These are phyloP conservation scores for Larix kaempferi DNA, from an alignment of 75 land plant species.

Conservation along the genomic window DNA sequence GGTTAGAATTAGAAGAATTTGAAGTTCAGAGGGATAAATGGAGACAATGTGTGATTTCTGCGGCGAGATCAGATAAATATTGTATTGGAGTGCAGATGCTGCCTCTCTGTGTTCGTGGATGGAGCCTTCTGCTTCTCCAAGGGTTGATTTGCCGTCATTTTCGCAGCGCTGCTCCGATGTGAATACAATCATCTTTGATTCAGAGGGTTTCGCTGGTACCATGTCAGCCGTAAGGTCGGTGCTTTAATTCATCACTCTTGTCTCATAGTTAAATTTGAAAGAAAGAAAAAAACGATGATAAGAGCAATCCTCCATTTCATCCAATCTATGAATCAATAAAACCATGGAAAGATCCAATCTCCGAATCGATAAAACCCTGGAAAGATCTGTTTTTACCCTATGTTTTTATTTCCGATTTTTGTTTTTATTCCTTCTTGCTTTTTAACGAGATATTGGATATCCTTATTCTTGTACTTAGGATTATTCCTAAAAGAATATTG, in stretches of 20 bases:
- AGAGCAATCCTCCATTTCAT: not conserved
- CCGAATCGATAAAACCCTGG: not conserved
- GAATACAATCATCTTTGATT: not conserved
- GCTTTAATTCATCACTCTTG: not conserved
- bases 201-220: not conserved
- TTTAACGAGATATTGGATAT: too few species aligned
- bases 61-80: slow-evolving; percentile 4
- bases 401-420: too few species aligned
- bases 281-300: too few species aligned
- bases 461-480: too few species aligned
- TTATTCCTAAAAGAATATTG: too few species aligned
- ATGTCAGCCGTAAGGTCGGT: not conserved
- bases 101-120: slow-evolving; percentile 15
- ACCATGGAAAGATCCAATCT: not conserved
- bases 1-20: not conserved
- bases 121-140: not conserved
- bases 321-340: not conserved
- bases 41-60: slow-evolving; percentile 51
- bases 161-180: not conserved
- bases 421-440: too few species aligned
- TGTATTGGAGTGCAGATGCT: slow-evolving; percentile 59
- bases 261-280: too few species aligned
- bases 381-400: too few species aligned
- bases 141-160: not conserved
- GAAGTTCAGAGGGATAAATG: not conserved